phyloP scores from a whole-genome alignment of 2,329 filamentous ascomycete species.

The Penicillium nordicum region DNA sequence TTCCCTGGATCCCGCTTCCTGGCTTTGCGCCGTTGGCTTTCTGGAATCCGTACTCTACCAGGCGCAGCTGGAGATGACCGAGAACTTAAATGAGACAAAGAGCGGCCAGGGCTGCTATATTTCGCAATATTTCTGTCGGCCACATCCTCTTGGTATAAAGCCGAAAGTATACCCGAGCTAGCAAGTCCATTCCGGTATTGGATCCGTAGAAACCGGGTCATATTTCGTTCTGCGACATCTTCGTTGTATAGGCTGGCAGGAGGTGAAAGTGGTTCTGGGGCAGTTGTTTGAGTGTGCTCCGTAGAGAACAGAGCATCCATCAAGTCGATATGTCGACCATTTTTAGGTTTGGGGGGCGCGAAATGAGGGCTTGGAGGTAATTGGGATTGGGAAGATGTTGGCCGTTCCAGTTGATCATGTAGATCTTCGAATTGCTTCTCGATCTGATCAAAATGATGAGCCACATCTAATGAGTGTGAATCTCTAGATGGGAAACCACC shows the following conservation, averaged over 20 bases:
- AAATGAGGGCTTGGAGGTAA: constrained; percentile 22
- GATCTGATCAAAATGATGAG: constrained; percentile 36
- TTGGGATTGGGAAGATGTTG: constrained; percentile 27
- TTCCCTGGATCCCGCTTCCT: constrained; percentile 13
- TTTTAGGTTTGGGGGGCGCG: constrained; percentile 20
- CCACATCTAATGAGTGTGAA: constrained; percentile 24
- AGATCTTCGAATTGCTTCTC: constrained; percentile 41
- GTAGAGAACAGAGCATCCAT: constrained; percentile 39
- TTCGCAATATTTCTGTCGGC: constrained; percentile 40
- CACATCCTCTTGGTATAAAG: constrained; percentile 42
- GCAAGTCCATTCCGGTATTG: constrained; percentile 25
- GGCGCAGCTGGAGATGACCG: constrained; percentile 20
- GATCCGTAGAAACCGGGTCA: constrained; percentile 33
- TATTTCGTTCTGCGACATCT: constrained; percentile 44
- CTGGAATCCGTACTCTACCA: constrained; percentile 17
- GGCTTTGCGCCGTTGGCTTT: constrained; percentile 8
- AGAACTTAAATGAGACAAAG: constrained; percentile 21
- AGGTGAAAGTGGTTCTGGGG: constrained; percentile 24
- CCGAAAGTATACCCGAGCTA: constrained; percentile 34
- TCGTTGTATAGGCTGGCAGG: constrained; percentile 41
- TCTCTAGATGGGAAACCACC: constrained; percentile 10
- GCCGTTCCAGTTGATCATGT: constrained; percentile 35
- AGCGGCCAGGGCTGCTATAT: constrained; percentile 20
- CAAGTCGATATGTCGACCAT: constrained; percentile 40
- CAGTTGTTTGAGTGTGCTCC: constrained; percentile 29